Evolutionary conservation across 2,329 filamentous ascomycete genomes (phyloP).

Genomic region (Tolypocladium endophyticum): DNA sequence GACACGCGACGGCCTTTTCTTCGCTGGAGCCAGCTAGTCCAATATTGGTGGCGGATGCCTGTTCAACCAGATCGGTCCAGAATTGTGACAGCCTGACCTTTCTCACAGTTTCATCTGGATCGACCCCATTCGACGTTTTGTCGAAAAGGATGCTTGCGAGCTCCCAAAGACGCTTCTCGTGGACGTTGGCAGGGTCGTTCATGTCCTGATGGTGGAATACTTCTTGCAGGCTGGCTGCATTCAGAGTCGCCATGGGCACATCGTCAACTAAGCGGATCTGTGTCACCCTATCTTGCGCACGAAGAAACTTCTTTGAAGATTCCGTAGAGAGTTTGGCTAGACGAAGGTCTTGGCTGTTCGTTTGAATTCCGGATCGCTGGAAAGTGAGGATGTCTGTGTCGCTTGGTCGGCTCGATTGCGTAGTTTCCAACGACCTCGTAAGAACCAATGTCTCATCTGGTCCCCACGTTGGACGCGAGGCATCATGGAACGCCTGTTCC

Average conservation of each 20-base stretch:
- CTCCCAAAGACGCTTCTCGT: conserved; percentile 75
- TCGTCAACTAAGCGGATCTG: conserved; percentile 42
- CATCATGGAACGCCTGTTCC: conserved; percentile 61
- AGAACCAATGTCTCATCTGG: conserved; percentile 64
- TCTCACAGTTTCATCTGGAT: conserved; percentile 29
- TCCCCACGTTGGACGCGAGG: conserved; percentile 71
- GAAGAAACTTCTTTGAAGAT: conserved; percentile 44
- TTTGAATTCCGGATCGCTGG: conserved; percentile 40
- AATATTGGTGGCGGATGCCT: conserved; percentile 41
- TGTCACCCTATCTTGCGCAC: conserved; percentile 44
- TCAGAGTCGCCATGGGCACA: conserved; percentile 48
- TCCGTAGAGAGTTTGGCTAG: conserved; percentile 53
- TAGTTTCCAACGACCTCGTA: conserved; percentile 24
- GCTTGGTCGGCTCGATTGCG: conserved; percentile 21
- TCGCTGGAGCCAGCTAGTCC: conserved; percentile 55
- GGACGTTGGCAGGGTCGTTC: conserved; percentile 34
- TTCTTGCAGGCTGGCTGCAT: conserved; percentile 21
- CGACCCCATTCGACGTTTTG: conserved; percentile 31
- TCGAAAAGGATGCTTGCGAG: conserved; percentile 84
- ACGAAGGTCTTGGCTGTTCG: conserved; percentile 52
- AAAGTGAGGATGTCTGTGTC: conserved; percentile 21
- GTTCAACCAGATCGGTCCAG: conserved; percentile 56
- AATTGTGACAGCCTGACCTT: conserved; percentile 58
- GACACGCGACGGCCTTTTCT: conserved; percentile 71
- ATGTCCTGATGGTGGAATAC: conserved; percentile 30